Conservation (phyloP, 306 rosid genomes). For the Malus fusca region DNA sequence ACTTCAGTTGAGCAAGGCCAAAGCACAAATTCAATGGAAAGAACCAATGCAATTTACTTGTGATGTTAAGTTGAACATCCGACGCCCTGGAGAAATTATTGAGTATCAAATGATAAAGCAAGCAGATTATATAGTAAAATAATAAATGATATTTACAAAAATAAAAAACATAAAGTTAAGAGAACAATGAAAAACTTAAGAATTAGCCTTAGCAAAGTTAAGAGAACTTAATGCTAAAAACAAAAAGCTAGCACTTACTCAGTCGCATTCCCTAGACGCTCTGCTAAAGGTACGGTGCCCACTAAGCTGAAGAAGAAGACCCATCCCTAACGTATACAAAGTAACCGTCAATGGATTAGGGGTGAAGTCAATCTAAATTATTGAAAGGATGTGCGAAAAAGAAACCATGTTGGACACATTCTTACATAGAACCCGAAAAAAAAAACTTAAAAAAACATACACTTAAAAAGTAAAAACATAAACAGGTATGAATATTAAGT, state of each 20-base stretch:
- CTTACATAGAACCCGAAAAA: too few species aligned
- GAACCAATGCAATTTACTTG: conserved; percentile 41
- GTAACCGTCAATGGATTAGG: conserved; percentile 20
- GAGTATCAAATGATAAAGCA: conserved; percentile 27
- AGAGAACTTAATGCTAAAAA: neutral
- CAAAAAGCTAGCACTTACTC: conserved; percentile 41
- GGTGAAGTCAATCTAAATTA: neutral
- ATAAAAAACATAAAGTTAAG: too few species aligned
- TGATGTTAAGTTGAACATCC: conserved; percentile 44
- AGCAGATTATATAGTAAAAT: conserved; percentile 20
- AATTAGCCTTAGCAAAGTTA: conserved; percentile 14
- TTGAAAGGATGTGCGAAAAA: neutral
- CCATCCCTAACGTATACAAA: conserved; percentile 51
- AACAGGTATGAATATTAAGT: neutral
- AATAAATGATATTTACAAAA: too few species aligned
- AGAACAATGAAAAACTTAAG: neutral
- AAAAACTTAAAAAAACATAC: neutral
- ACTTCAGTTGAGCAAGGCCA: conserved; percentile 40
- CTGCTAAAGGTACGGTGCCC: conserved; percentile 83
- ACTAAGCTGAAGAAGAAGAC: conserved; percentile 75
- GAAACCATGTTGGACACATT: neutral
- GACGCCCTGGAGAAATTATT: conserved; percentile 50
- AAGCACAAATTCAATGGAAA: neutral
- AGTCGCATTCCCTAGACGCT: conserved; percentile 77
- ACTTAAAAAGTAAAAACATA: too few species aligned